A percentile compares a stretch with the other conserved stretches of the same genome.
Evolutionary conservation across 2,329 filamentous ascomycete genomes (phyloP).

Genomic region (Ascocoryne sarcoides): DNA sequence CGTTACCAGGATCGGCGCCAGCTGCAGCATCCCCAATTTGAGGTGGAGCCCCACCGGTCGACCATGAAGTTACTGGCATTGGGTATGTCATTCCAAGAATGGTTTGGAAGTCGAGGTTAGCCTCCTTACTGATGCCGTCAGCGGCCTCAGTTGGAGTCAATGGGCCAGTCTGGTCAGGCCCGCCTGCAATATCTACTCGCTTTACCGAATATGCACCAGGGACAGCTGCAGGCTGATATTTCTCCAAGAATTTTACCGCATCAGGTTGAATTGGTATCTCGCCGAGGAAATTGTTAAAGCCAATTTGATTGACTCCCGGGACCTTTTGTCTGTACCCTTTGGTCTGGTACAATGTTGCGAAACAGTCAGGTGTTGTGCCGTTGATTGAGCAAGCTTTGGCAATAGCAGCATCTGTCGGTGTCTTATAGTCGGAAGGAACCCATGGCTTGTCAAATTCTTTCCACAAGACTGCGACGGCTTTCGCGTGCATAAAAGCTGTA

Average conservation of each 20-base stretch:
- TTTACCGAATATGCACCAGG: slow-evolving; percentile 9
- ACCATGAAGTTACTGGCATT: slow-evolving; percentile 43
- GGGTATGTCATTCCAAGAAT: slow-evolving; percentile 46
- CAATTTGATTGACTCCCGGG: slow-evolving; percentile 15
- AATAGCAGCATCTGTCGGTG: slow-evolving; percentile 3
- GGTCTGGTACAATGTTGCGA: slow-evolving; percentile 19
- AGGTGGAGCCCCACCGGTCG: slow-evolving; percentile 46
- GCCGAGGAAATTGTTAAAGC: slow-evolving; percentile 19
- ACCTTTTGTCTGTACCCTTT: slow-evolving; percentile 14
- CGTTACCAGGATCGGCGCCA: slow-evolving; percentile 33
- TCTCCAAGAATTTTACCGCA: slow-evolving; percentile 10
- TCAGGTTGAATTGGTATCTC: slow-evolving; percentile 19
- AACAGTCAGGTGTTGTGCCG: slow-evolving; percentile 16
- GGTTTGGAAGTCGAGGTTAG: slow-evolving; percentile 47
- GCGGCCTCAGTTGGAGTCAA: slow-evolving; percentile 7
- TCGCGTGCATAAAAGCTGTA: slow-evolving; percentile 45
- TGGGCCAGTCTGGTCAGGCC: slow-evolving; percentile 5
- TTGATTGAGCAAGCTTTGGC: slow-evolving; percentile 53
- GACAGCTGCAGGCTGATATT: slow-evolving; percentile 13
- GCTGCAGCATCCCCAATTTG: slow-evolving; percentile 36
- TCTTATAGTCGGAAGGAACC: slow-evolving; percentile 5
- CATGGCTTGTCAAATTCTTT: slow-evolving; percentile 1
- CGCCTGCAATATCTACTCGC: slow-evolving; percentile 9
- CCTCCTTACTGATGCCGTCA: slow-evolving; percentile 32
- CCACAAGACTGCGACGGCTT: background rate